Conservation (phyloP, 2,329 filamentous ascomycete genomes). For the Fusarium torulosum region DNA sequence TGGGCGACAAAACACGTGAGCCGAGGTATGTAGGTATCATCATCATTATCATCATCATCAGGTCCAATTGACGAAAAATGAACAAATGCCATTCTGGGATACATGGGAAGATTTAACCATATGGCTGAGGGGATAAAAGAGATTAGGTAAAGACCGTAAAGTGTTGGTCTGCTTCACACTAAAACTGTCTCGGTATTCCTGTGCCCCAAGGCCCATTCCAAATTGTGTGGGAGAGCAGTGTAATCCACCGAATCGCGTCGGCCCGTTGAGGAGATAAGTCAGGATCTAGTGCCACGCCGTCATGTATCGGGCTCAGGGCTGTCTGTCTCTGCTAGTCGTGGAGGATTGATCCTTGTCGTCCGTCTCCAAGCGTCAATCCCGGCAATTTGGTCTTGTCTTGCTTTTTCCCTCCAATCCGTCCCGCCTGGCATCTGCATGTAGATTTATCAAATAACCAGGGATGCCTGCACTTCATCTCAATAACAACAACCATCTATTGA, state of each 20-base stretch:
- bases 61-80: not conserved
- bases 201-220: not conserved
- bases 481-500: not conserved
- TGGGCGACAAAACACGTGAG: not conserved
- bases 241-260: conserved; percentile 21
- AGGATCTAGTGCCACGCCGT: conserved; percentile 22
- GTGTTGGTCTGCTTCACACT: not conserved
- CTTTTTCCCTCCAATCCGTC: conserved; percentile 12
- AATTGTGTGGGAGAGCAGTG: not conserved
- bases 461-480: not conserved
- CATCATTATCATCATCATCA: not conserved
- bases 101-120: too few relatives aligned
- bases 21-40: not conserved
- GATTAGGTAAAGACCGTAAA: too few relatives aligned
- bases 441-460: not conserved
- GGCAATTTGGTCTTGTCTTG: conserved; percentile 23
- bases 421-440: conserved; percentile 11
- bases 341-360: conserved; percentile 10
- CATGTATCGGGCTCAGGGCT: conserved; percentile 5
- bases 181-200: not conserved
- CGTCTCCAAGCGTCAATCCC: conserved; percentile 12
- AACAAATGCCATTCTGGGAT: too few relatives aligned
- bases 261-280: conserved; percentile 9
- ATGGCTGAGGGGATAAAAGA: too few relatives aligned
- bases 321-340: conserved; percentile 2